Percentiles rank a stretch among this genome's conserved stretches.
These are phyloP conservation scores for Comarum palustre DNA, from an alignment of 306 rosid genomes.

Conservation along the genomic window DNA sequence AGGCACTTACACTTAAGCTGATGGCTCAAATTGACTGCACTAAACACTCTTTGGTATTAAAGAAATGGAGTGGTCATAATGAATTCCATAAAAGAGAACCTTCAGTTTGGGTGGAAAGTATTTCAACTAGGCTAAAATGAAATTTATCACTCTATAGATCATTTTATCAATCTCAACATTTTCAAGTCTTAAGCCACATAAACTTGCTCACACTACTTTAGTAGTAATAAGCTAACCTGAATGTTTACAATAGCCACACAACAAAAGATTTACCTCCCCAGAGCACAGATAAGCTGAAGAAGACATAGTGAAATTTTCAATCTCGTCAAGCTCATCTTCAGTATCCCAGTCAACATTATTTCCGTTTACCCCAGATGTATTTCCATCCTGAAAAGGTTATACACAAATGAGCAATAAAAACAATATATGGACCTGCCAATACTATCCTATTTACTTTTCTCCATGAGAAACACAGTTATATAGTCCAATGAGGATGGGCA, in stretches of 20 bases:
- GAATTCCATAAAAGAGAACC: neutral
- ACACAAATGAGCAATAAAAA: slow-evolving; percentile 12
- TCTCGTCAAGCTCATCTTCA: slow-evolving; percentile 74
- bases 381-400: slow-evolving; percentile 51
- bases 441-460: neutral
- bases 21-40: too few species aligned
- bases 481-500: neutral
- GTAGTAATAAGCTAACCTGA: neutral
- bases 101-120: neutral
- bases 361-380: slow-evolving; percentile 50
- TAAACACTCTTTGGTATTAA: too few species aligned
- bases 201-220: neutral
- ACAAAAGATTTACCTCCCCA: slow-evolving; percentile 44
- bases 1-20: too few species aligned
- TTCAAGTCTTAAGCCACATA: neutral
- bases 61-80: neutral
- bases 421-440: neutral
- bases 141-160: neutral
- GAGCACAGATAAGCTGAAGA: slow-evolving; percentile 40
- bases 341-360: slow-evolving; percentile 75
- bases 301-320: slow-evolving; percentile 50
- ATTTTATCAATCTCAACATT: neutral
- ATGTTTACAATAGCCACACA: neutral
- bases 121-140: neutral
- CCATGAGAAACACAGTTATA: neutral